Percentiles rank a stretch among this genome's conserved stretches.
phyloP scores from a whole-genome alignment of 257 asterid genomes.

The Primulina tabacum region DNA sequence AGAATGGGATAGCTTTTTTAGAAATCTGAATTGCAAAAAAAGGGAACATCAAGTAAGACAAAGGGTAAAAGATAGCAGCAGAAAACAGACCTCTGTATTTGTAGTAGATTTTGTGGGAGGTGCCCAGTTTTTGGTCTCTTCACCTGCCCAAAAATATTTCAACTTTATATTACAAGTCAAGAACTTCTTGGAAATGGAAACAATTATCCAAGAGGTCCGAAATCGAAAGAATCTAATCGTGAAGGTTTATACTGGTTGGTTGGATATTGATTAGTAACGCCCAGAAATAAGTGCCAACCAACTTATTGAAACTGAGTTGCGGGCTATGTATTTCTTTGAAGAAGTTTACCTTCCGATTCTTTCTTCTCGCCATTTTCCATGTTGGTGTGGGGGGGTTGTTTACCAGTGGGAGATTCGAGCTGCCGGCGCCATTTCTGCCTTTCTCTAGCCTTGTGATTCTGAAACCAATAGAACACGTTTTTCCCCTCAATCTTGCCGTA shows the following conservation, averaged over 20 bases:
- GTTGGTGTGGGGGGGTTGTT: slow-evolving; percentile 18
- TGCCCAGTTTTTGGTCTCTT: slow-evolving; percentile 75
- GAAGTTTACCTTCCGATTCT: too few relatives aligned
- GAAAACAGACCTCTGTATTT: slow-evolving; percentile 53
- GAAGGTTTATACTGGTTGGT: too few relatives aligned
- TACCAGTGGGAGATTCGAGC: slow-evolving; percentile 31
- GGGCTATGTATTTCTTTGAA: too few relatives aligned
- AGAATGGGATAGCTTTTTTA: neutral
- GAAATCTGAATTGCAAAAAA: neutral
- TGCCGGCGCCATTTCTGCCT: slow-evolving; percentile 88
- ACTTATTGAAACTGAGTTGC: too few relatives aligned
- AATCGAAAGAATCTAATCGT: too few relatives aligned
- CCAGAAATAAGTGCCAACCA: too few relatives aligned
- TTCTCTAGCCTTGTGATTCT: slow-evolving; percentile 92
- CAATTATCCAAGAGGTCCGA: slow-evolving; percentile 5
- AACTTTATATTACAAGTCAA: slow-evolving; percentile 55
- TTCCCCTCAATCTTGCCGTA: slow-evolving; percentile 95
- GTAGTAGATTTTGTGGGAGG: slow-evolving; percentile 67
- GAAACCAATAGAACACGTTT: slow-evolving; percentile 95
- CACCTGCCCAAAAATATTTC: slow-evolving; percentile 51
- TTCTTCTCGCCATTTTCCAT: slow-evolving; percentile 29
- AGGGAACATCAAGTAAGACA: slow-evolving; percentile 16
- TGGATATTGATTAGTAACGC: too few relatives aligned
- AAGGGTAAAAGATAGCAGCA: slow-evolving; percentile 11
- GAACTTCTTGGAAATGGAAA: slow-evolving; percentile 34